Conservation (phyloP, 129 eudicot genomes). For the carrot (Daucus carota) region DH1_v3.0 NC_030385.2:14272501-14273000, state of each 20-base stretch:
- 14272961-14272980: slow-evolving; percentile 6
- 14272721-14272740: slow-evolving; percentile 79
- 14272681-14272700: background rate
- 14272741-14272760: slow-evolving; percentile 98
- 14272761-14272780: slow-evolving; percentile 87
- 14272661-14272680: background rate
- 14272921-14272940: background rate
- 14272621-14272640: background rate
- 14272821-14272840: background rate
- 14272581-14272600: background rate
- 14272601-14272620: background rate
- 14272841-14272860: slow-evolving; percentile 1
- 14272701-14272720: slow-evolving; percentile 3
- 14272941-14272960: slow-evolving; percentile 8
- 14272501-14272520: slow-evolving; percentile 98
- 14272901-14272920: background rate
- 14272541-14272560: slow-evolving; percentile 72
- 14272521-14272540: slow-evolving; percentile 98
- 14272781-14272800: slow-evolving; percentile 88
- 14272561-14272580: background rate
- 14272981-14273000: slow-evolving; percentile 24
- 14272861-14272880: slow-evolving; percentile 6
- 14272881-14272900: background rate
- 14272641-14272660: background rate
- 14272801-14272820: slow-evolving; percentile 50